A percentile compares a stretch with the other conserved stretches of the same genome.
phyloP scores from a whole-genome alignment of 2,329 filamentous ascomycete genomes.

The Diaporthe ampelina region DNA sequence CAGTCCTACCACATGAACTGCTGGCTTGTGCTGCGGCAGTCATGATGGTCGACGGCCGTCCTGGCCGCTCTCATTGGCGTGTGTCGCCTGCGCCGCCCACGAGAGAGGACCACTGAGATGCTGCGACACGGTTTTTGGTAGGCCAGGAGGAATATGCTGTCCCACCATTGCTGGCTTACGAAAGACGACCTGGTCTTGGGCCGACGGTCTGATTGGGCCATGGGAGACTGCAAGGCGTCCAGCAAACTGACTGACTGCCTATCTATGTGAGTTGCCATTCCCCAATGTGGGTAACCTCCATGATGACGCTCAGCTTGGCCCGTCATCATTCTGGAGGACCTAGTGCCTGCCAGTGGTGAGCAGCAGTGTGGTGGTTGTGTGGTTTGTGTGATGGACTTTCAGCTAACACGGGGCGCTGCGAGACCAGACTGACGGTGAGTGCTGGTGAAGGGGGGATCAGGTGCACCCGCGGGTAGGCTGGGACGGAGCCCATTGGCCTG shows the following conservation, averaged over 20 bases:
- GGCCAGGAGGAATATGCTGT: constrained; percentile 28
- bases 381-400: constrained; percentile 19
- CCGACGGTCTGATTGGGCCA: constrained; percentile 31
- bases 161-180: constrained; percentile 27
- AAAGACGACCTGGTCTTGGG: constrained; percentile 13
- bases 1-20: constrained; percentile 36
- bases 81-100: not conserved
- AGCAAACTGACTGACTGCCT: not conserved
- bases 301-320: constrained; percentile 2
- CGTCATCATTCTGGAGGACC: not conserved
- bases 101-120: constrained; percentile 38
- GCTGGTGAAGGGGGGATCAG: constrained; percentile 40
- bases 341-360: constrained; percentile 27
- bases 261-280: constrained; percentile 23
- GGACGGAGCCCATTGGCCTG: constrained; percentile 40
- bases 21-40: constrained; percentile 41
- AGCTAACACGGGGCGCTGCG: constrained; percentile 19
- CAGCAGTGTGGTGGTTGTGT: not conserved
- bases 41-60: constrained; percentile 7
- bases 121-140: constrained; percentile 4
- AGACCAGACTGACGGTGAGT: constrained; percentile 22
- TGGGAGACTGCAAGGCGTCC: constrained; percentile 16
- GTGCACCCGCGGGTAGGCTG: constrained; percentile 34
- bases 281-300: constrained; percentile 20
- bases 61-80: constrained; percentile 40